phyloP scores from a whole-genome alignment of 441 rosid genomes.

The Populus hybrid region DNA sequence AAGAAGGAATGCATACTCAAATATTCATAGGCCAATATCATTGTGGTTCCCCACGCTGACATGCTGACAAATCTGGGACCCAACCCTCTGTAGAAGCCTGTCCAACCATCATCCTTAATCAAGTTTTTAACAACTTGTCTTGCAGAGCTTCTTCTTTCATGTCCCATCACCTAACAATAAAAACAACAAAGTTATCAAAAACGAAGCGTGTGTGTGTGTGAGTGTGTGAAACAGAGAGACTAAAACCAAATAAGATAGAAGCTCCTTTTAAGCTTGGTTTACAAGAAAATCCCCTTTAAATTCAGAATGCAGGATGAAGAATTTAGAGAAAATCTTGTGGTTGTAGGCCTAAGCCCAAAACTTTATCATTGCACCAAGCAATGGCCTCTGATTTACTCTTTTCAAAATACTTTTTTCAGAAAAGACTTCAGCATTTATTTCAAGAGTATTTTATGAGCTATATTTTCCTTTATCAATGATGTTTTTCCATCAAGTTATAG shows the following conservation, averaged over 20 bases:
- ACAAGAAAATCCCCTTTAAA: not conserved
- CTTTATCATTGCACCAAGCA: not conserved
- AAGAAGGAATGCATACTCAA: constrained; percentile 56
- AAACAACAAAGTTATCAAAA: constrained; percentile 14
- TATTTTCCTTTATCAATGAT: not conserved
- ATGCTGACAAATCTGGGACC: constrained; percentile 95
- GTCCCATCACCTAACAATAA: constrained; percentile 69
- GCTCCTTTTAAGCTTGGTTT: not conserved
- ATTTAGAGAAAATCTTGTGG: not conserved
- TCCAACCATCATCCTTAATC: constrained; percentile 90
- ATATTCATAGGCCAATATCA: constrained; percentile 92
- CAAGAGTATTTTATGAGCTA: not conserved
- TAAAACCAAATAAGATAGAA: not conserved
- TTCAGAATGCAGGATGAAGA: not conserved
- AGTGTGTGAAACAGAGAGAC: not conserved
- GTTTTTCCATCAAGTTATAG: not conserved
- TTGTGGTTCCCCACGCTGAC: constrained; percentile 98
- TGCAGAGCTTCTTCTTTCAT: constrained; percentile 68
- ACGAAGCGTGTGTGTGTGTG: not conserved
- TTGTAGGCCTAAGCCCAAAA: not conserved
- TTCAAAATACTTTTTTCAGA: not conserved
- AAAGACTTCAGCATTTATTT: not conserved
- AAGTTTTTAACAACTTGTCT: constrained; percentile 63
- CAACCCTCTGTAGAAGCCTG: constrained; percentile 80
- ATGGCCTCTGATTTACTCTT: not conserved